Evolutionary conservation across 2,329 filamentous ascomycete species (phyloP).

Genomic region (Acephala macrosclerotiorum): DNA sequence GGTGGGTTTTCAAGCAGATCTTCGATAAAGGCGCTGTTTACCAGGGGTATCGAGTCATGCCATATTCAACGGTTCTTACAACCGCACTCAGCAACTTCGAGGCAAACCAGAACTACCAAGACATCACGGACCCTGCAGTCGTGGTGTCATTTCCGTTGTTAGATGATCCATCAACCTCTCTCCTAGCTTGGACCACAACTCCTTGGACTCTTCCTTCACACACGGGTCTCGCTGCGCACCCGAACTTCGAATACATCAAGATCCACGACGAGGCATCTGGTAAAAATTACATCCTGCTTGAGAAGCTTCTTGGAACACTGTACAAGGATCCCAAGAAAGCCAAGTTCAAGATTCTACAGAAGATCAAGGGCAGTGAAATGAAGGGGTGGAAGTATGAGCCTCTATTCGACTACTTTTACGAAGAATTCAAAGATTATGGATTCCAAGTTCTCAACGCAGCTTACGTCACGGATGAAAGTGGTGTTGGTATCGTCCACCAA

Average conservation of each 20-base stretch:
- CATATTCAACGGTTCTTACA: slow-evolving; percentile 89
- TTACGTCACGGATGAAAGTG: slow-evolving; percentile 89
- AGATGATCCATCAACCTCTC: slow-evolving; percentile 75
- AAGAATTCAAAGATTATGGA: slow-evolving; percentile 84
- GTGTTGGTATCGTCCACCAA: slow-evolving; percentile 94
- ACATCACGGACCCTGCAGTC: slow-evolving; percentile 88
- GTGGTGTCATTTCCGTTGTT: slow-evolving; percentile 88
- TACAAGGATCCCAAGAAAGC: slow-evolving; percentile 98
- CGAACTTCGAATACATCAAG: slow-evolving; percentile 87
- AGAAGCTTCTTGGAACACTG: slow-evolving; percentile 79
- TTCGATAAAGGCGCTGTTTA: slow-evolving; percentile 92
- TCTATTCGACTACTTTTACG: slow-evolving; percentile 88
- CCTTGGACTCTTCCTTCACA: slow-evolving; percentile 88
- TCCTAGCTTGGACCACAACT: slow-evolving; percentile 91
- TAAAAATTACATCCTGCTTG: slow-evolving; percentile 85
- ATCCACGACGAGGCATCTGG: slow-evolving; percentile 83
- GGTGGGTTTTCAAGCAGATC: slow-evolving; percentile 96
- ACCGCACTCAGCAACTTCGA: slow-evolving; percentile 95
- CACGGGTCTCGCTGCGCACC: slow-evolving; percentile 77
- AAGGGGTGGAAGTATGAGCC: slow-evolving; percentile 84
- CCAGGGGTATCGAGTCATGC: slow-evolving; percentile 91
- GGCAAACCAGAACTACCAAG: slow-evolving; percentile 93
- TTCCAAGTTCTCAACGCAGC: slow-evolving; percentile 84
- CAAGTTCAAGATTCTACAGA: slow-evolving; percentile 84
- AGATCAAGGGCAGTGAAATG: slow-evolving; percentile 84